Percentiles rank a stretch among this genome's conserved stretches.
These are phyloP conservation scores for Blastobotrys proliferans DNA, from an alignment of 1,139 yeast species.

Conservation along the genomic window DNA sequence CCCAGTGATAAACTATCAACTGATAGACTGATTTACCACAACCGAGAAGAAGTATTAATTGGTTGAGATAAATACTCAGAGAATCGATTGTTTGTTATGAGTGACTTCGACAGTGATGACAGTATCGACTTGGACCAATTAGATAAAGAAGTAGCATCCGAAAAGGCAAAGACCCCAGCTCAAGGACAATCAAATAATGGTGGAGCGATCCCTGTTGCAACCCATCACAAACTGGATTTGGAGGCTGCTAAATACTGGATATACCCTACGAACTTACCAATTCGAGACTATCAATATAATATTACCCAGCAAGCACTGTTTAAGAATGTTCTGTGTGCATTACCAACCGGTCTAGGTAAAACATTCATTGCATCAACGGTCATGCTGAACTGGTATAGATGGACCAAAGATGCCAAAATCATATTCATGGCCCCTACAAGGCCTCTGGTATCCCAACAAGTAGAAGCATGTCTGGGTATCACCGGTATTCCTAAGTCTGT, in stretches of 20 bases:
- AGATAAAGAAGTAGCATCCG: slow-evolving; percentile 1
- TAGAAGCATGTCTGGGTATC: slow-evolving; percentile 84
- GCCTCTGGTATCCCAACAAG: slow-evolving; percentile 97
- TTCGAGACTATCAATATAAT: slow-evolving; percentile 83
- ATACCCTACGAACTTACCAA: slow-evolving; percentile 81
- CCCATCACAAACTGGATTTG: slow-evolving; percentile 42
- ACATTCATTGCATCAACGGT: slow-evolving; percentile 94
- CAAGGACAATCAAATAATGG: neutral
- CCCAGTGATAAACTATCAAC: no score
- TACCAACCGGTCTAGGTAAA: slow-evolving; percentile 97
- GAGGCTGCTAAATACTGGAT: slow-evolving; percentile 50
- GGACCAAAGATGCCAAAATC: slow-evolving; percentile 75
- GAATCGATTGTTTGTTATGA: no score
- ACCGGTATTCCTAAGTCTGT: slow-evolving; percentile 76
- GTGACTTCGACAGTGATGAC: slow-evolving; percentile 7
- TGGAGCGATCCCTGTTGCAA: neutral
- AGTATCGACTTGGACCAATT: slow-evolving; percentile 6
- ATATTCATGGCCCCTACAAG: slow-evolving; percentile 96
- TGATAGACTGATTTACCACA: no score
- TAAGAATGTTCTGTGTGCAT: slow-evolving; percentile 76
- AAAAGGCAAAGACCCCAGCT: neutral
- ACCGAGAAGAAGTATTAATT: no score
- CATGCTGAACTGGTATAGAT: slow-evolving; percentile 81
- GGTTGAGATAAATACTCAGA: no score
- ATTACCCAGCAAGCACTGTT: slow-evolving; percentile 71